Conservation (phyloP, 148 eudicot species). For the Gaultheria prostrata region DNA sequence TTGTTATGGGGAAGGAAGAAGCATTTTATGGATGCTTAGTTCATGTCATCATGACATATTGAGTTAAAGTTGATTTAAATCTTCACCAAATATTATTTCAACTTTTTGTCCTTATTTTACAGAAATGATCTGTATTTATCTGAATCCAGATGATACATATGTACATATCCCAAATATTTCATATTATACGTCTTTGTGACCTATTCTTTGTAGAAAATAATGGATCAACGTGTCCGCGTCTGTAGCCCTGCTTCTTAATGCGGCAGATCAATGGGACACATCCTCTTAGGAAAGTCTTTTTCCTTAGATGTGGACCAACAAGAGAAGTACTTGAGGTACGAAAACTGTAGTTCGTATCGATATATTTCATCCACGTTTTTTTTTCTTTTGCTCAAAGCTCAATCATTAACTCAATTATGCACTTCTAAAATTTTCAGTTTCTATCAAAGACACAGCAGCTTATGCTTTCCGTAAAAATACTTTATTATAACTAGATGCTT, state of each 20-base stretch:
- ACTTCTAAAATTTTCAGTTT: neutral
- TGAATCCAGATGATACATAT: neutral
- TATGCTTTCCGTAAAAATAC: neutral
- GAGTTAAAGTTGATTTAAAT: neutral
- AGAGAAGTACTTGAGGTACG: neutral
- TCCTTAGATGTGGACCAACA: neutral
- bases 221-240: neutral
- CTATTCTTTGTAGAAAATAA: neutral
- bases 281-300: neutral
- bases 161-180: neutral
- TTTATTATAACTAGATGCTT: neutral
- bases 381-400: neutral
- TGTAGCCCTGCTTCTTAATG: neutral
- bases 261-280: neutral
- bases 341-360: neutral
- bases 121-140: neutral
- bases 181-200: neutral
- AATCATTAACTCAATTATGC: neutral
- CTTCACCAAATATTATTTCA: neutral
- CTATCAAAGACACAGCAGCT: neutral
- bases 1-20: neutral
- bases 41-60: neutral
- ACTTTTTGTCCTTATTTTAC: neutral
- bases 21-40: neutral
- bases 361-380: neutral